These are phyloP conservation scores for Pichia paraexigua DNA, from an alignment of 805 yeast species.

Conservation along the genomic window DNA sequence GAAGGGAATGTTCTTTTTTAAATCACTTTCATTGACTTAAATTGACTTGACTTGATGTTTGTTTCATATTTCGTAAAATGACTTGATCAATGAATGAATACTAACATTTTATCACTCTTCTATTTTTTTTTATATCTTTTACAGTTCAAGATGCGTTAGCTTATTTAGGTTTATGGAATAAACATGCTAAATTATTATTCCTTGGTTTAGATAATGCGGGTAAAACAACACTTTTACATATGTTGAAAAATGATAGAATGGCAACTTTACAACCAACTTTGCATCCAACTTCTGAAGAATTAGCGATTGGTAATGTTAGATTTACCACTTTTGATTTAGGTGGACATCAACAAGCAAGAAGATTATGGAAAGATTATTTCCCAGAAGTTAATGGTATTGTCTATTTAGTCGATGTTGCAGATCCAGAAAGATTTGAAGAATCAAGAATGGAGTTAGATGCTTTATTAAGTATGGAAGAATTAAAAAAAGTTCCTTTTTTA, in stretches of 20 bases:
- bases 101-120: background rate
- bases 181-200: constrained; percentile 93
- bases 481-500: constrained; percentile 82
- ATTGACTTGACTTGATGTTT: too few species aligned
- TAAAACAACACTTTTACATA: constrained; percentile 81
- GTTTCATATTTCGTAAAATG: too few species aligned
- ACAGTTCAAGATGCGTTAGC: constrained; percentile 68
- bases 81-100: background rate
- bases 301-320: constrained; percentile 91
- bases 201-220: constrained; percentile 98
- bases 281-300: constrained; percentile 98
- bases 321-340: constrained; percentile 98
- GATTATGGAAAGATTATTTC: constrained; percentile 98
- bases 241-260: constrained; percentile 89
- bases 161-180: constrained; percentile 79
- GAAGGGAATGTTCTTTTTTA: too few species aligned
- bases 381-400: constrained; percentile 99
- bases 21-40: too few species aligned
- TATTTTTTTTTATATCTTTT: background rate
- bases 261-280: constrained; percentile 97
- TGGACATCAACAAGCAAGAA: constrained; percentile 98
- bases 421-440: constrained; percentile 90
- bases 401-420: constrained; percentile 94
- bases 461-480: constrained; percentile 85
- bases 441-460: constrained; percentile 93